phyloP scores from a whole-genome alignment of 805 yeast genomes.

The Metschnikowia santaceciliae region DNA sequence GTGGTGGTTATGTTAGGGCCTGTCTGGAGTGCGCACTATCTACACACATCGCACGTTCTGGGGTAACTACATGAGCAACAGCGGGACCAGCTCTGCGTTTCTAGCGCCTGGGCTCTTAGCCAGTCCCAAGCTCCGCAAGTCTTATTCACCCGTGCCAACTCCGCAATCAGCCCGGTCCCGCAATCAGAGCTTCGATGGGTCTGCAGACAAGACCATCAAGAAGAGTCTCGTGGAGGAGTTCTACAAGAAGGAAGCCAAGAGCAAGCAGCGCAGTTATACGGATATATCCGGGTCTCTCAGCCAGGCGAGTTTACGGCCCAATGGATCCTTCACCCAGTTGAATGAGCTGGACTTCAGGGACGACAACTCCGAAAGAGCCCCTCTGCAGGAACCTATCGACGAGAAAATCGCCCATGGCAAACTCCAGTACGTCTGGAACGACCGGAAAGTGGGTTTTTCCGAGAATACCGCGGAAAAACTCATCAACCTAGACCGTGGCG shows the following conservation, averaged over 20 bases:
- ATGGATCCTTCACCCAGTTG: background rate
- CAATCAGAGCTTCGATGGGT: background rate
- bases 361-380: background rate
- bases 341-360: background rate
- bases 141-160: background rate
- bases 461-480: slow-evolving; percentile 1
- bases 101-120: slow-evolving; percentile 4
- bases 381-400: background rate
- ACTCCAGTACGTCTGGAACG: slow-evolving; percentile 4
- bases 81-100: background rate
- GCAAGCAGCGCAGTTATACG: slow-evolving; percentile 4
- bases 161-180: background rate
- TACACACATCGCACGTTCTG: background rate
- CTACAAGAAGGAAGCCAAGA: slow-evolving; percentile 24
- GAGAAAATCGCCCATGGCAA: background rate
- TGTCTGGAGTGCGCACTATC: too few species aligned
- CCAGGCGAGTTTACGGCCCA: background rate
- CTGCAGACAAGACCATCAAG: slow-evolving; percentile 16
- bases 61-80: slow-evolving; percentile 2
- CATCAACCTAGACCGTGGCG: background rate
- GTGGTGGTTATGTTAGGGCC: too few species aligned
- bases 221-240: slow-evolving; percentile 42
- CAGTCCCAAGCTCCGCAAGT: slow-evolving; percentile 2
- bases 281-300: background rate
- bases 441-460: slow-evolving; percentile 1